Base-by-base conservation (phyloP, 2,329 filamentous ascomycete genomes). In the Fusarium liriodendri region DNA sequence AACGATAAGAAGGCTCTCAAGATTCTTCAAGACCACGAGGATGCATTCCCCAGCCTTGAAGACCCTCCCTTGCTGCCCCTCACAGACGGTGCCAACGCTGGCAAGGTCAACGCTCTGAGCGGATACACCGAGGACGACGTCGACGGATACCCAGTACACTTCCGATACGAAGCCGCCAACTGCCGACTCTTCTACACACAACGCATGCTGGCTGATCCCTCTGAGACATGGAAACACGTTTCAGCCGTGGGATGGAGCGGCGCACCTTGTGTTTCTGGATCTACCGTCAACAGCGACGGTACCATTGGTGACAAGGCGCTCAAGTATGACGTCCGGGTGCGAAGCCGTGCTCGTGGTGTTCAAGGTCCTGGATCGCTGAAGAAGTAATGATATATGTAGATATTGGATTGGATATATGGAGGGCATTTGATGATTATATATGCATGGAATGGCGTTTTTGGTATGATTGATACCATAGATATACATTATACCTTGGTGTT, bases 161-260 rank as follows among this genome's bases (percentile, higher is more conserved):
- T 92, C 76, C 80, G 88, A 2, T 89, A 90, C 65, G 87, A 91
- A 71, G 85, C 89, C 1, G 88, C 91, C 1, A 88, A 90, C 73
- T 93, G 90, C 72, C 84, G 90, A 6, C 79, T 92, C 14, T 93
- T 87, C 77, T 92, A 88, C 69, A 90, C 90, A 3, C 78, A 84
- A 18, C 79, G 83, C 3, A 91, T 89, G 80, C 80, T 89, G 37
- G 80, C 84, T 5, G 84, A 90, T 66, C 84, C 88, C 2, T 83
- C 83, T 2, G 82, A 80, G n/a, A 76, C 89, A 37, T 92, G 91
- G 90, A 82, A 81, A 13, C 66, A 57, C 18, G 73, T 66, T 3
- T 40, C 64, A 11, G 67, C 65, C 2, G 62, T 76, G 35, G 76
- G 75, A 0, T 78, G 76, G 76, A 60, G 64, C 2, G 61, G 60